Evolutionary conservation across 2,329 filamentous ascomycete genomes (phyloP).

Genomic region (Dactylonectria macrodidyma): DNA sequence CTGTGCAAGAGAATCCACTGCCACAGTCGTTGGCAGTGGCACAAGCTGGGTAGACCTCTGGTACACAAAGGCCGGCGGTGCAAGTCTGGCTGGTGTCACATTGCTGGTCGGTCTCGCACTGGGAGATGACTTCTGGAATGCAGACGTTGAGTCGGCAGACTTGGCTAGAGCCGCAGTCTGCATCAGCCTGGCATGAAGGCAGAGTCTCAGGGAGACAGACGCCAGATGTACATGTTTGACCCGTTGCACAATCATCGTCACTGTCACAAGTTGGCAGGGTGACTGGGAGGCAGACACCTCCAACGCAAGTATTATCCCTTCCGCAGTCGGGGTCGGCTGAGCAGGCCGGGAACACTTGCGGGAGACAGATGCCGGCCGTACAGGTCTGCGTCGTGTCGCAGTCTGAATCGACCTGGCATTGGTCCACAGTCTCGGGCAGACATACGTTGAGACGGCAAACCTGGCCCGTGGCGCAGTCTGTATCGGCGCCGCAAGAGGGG

Average conservation of each 20-base stretch:
- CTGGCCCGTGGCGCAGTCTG: conserved; percentile 15
- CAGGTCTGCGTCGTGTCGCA: conserved; percentile 17
- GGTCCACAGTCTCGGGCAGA: conserved; percentile 13
- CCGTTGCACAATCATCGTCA: neutral
- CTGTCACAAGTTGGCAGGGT: neutral
- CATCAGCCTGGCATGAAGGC: conserved; percentile 1
- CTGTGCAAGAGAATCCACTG: conserved; percentile 11
- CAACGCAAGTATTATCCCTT: conserved; percentile 7
- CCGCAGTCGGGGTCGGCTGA: conserved; percentile 6
- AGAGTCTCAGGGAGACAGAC: conserved; percentile 21
- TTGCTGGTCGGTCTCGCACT: conserved; percentile 19
- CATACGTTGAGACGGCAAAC: conserved; percentile 26
- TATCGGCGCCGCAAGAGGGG: conserved; percentile 9
- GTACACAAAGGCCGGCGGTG: conserved; percentile 15
- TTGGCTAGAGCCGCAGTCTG: conserved; percentile 26
- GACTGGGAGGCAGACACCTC: conserved; percentile 17
- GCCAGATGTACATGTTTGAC: conserved; percentile 5
- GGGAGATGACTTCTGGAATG: conserved; percentile 5
- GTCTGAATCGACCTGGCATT: conserved; percentile 6
- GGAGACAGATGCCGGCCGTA: conserved; percentile 19
- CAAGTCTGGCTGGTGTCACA: conserved; percentile 18
- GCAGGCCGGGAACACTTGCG: conserved; percentile 20
- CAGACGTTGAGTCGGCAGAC: conserved; percentile 27
- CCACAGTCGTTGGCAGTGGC: conserved; percentile 7
- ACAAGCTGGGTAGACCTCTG: conserved; percentile 6